These are phyloP conservation scores for Thymus mandschuricus DNA, from an alignment of 257 asterid genomes.

Conservation along the genomic window DNA sequence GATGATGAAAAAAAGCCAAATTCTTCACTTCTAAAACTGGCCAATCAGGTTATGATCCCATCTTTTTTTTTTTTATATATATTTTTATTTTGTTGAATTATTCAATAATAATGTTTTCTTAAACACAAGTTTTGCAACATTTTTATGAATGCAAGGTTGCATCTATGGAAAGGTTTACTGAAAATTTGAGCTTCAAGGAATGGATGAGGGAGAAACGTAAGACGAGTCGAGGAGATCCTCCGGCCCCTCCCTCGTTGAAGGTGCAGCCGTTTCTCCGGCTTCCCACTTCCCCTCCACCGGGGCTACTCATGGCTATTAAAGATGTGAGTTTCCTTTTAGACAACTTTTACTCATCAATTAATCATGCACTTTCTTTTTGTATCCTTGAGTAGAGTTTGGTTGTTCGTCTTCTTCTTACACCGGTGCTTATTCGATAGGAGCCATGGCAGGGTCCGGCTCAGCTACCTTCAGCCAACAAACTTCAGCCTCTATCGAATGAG, in stretches of 20 bases:
- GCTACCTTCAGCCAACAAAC: not conserved
- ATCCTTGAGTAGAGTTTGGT: not conserved
- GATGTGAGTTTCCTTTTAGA: not conserved
- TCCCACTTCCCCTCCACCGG: slow-evolving; percentile 3
- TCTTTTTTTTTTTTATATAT: too few species aligned
- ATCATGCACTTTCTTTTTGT: not conserved
- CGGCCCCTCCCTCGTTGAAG: not conserved
- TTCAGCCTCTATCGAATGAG: not conserved
- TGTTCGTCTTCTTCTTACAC: not conserved
- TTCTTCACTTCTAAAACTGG: slow-evolving; percentile 28
- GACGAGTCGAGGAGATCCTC: not conserved
- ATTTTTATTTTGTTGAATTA: not conserved
- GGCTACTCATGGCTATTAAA: not conserved
- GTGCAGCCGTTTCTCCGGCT: not conserved
- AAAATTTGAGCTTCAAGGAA: not conserved
- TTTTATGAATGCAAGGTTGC: slow-evolving; percentile 16
- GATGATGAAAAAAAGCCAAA: slow-evolving; percentile 31
- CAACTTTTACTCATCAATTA: not conserved
- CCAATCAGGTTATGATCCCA: slow-evolving; percentile 24
- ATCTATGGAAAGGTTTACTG: not conserved
- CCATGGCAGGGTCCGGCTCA: slow-evolving; percentile 22
- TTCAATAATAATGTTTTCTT: not conserved
- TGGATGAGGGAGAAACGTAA: not conserved
- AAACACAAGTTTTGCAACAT: not conserved
- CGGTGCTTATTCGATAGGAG: slow-evolving; percentile 26